phyloP scores from a whole-genome alignment of 352 stramenopile genomes.

The Pythium scleroteichum region DNA sequence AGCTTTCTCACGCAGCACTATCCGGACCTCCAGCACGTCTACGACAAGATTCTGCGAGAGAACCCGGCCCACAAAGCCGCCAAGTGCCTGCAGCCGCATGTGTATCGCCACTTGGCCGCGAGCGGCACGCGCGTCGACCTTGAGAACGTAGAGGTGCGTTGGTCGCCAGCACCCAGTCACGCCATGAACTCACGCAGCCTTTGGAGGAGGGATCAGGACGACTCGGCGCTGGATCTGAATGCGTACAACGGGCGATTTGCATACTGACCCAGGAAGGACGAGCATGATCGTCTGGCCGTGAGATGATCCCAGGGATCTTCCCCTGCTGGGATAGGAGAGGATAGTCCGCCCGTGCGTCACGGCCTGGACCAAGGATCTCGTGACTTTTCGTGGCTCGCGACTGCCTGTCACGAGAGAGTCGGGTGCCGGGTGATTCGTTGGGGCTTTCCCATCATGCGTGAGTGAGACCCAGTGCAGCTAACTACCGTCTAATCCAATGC shows the following conservation, averaged over 20 bases:
- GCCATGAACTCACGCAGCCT: too few relatives aligned
- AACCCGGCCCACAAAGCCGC: conserved; percentile 62
- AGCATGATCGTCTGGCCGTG: too few relatives aligned
- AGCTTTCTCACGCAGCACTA: conserved; percentile 43
- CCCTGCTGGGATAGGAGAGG: not conserved
- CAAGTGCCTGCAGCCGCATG: conserved; percentile 41
- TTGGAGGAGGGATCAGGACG: too few relatives aligned
- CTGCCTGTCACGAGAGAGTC: too few relatives aligned
- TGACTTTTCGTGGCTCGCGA: too few relatives aligned
- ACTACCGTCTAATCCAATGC: too few relatives aligned
- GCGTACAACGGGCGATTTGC: conserved; percentile 12
- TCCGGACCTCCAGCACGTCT: conserved; percentile 39
- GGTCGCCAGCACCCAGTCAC: too few relatives aligned
- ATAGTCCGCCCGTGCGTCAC: too few relatives aligned
- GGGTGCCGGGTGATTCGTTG: too few relatives aligned
- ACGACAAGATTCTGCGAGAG: conserved; percentile 47
- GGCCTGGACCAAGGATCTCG: not conserved
- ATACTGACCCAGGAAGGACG: not conserved
- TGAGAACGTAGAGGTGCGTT: conserved; percentile 59
- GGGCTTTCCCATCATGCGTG: too few relatives aligned
- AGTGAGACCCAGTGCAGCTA: too few relatives aligned
- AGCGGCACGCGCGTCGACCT: conserved; percentile 44
- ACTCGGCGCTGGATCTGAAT: conserved; percentile 9
- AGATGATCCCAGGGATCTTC: not conserved
- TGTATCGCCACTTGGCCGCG: conserved; percentile 43